Conservation (phyloP, 1,284 basidiomycete genomes). For the Pholiota adiposa region DNA sequence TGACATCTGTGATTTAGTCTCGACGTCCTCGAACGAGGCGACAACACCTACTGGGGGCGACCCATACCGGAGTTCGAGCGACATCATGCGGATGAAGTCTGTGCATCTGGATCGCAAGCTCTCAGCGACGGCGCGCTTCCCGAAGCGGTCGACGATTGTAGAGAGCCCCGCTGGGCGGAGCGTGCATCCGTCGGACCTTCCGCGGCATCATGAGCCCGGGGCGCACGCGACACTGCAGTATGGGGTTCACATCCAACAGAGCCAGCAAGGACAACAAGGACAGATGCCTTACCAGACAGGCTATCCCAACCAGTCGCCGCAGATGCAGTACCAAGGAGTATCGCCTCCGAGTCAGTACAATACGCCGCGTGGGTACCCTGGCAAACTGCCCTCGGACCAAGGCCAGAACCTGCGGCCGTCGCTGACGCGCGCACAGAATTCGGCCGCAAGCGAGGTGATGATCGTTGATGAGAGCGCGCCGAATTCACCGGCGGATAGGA, state of each 20-base stretch:
- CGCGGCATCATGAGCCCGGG: constrained; percentile 41
- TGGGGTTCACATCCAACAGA: constrained; percentile 34
- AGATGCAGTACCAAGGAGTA: constrained; percentile 20
- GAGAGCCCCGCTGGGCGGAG: constrained; percentile 93
- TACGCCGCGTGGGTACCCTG: constrained; percentile 23
- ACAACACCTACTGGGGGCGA: constrained; percentile 51
- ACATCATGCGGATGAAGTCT: constrained; percentile 94
- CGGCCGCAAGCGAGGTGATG: constrained; percentile 60
- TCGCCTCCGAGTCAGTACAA: constrained; percentile 27
- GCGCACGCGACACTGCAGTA: constrained; percentile 35
- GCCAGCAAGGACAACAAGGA: constrained; percentile 42
- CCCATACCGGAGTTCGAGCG: constrained; percentile 83
- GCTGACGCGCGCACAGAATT: constrained; percentile 80
- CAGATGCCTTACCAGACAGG: constrained; percentile 35
- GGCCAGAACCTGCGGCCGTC: constrained; percentile 71
- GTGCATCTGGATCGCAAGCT: constrained; percentile 95
- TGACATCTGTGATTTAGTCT: constrained; percentile 4
- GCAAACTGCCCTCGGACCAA: constrained; percentile 28
- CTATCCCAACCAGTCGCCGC: constrained; percentile 23
- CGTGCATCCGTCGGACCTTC: constrained; percentile 68
- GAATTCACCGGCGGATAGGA: constrained; percentile 60
- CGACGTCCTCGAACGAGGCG: constrained; percentile 19
- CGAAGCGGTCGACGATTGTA: constrained; percentile 94
- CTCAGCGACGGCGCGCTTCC: constrained; percentile 89
- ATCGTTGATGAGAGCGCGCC: constrained; percentile 86